Evolutionary conservation across 768 basidiomycete genomes (phyloP).

Genomic region (Mycena haematopus): DNA sequence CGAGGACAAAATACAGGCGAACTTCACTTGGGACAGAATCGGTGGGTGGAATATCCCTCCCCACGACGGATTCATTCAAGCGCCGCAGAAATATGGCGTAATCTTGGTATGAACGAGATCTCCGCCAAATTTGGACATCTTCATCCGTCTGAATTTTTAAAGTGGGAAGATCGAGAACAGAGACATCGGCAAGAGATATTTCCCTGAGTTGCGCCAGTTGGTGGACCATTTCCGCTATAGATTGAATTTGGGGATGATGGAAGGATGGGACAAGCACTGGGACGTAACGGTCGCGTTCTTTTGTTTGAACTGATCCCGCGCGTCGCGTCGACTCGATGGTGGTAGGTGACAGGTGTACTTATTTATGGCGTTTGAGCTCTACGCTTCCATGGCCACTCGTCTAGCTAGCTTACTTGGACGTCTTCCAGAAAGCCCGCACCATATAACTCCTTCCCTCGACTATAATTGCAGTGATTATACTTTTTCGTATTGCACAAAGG

Average conservation of each 20-base stretch:
- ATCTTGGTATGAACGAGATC: slow-evolving; percentile 72
- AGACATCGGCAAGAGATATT: slow-evolving; percentile 26
- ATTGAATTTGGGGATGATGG: not conserved
- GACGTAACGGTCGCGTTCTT: not conserved
- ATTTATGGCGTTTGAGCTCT: too few relatives aligned
- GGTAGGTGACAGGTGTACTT: too few relatives aligned
- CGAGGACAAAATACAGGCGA: slow-evolving; percentile 18
- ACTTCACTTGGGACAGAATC: slow-evolving; percentile 43
- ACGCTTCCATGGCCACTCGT: too few relatives aligned
- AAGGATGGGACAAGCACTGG: not conserved
- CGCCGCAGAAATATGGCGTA: slow-evolving; percentile 78
- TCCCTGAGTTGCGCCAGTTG: slow-evolving; percentile 31
- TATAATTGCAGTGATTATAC: too few relatives aligned
- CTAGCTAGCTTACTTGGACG: too few relatives aligned
- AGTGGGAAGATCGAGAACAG: slow-evolving; percentile 41
- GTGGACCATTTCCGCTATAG: slow-evolving; percentile 6
- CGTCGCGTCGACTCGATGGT: too few relatives aligned
- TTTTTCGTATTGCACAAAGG: too few relatives aligned
- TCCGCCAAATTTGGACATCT: slow-evolving; percentile 77
- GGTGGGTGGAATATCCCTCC: slow-evolving; percentile 56
- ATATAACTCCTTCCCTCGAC: too few relatives aligned
- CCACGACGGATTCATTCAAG: slow-evolving; percentile 80
- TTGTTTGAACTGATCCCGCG: too few relatives aligned
- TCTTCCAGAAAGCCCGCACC: too few relatives aligned
- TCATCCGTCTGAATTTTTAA: slow-evolving; percentile 72